These are phyloP conservation scores for Serpula lacrymans DNA, from an alignment of 768 basidiomycete species.

Conservation along the genomic window DNA sequence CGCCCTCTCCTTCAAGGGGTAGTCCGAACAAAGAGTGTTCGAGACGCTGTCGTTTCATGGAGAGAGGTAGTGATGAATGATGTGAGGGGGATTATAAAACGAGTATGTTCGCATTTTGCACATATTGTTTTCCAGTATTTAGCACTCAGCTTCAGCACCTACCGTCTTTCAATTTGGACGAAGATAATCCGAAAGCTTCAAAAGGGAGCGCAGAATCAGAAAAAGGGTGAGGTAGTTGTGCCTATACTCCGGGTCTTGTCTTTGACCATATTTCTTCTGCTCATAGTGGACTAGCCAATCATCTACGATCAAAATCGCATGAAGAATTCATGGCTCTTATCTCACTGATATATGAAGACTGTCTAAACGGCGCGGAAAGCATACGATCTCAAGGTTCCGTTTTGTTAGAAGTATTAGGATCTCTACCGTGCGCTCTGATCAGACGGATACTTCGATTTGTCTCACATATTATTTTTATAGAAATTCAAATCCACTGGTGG, in stretches of 20 bases:
- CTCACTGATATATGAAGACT: constrained; percentile 53
- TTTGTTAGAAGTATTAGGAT: constrained; percentile 57
- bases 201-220: constrained; percentile 26
- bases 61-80: constrained; percentile 63
- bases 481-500: constrained; percentile 33
- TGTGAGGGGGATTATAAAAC: constrained; percentile 52
- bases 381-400: constrained; percentile 58
- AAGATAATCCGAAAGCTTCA: constrained; percentile 38
- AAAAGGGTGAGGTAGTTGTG: constrained; percentile 7
- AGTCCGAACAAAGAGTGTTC: constrained; percentile 64
- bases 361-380: constrained; percentile 66
- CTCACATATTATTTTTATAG: constrained; percentile 23
- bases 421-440: constrained; percentile 35
- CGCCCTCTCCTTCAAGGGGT: constrained; percentile 78
- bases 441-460: not conserved
- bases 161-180: constrained; percentile 55
- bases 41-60: constrained; percentile 68
- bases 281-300: constrained; percentile 45
- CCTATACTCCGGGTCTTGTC: not conserved
- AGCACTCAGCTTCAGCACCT: constrained; percentile 42
- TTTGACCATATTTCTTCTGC: constrained; percentile 1
- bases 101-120: constrained; percentile 41
- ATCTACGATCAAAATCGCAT: constrained; percentile 67
- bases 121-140: constrained; percentile 1
- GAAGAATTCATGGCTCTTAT: constrained; percentile 63